Conservation (phyloP, 1,139 yeast species). For the Zygoascus meyerae region DNA sequence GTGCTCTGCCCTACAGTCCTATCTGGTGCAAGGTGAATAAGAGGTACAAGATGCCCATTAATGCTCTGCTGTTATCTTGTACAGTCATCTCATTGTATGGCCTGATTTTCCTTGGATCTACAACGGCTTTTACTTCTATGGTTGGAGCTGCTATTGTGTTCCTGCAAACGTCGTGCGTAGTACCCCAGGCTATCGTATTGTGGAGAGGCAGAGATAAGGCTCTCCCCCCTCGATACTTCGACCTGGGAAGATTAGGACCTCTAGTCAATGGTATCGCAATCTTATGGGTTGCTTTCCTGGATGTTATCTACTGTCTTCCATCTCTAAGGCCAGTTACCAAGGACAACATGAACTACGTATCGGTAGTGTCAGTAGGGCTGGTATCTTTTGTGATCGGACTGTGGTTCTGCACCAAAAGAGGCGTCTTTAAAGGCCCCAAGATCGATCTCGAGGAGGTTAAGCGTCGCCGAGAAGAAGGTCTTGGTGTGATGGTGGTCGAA, state of each 20-base stretch:
- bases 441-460: slow-evolving; percentile 7
- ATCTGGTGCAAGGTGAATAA: slow-evolving; percentile 13
- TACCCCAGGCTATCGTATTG: slow-evolving; percentile 8
- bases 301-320: slow-evolving; percentile 65
- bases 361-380: slow-evolving; percentile 38
- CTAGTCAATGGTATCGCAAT: slow-evolving; percentile 54
- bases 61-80: slow-evolving; percentile 7
- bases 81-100: slow-evolving; percentile 7
- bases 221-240: slow-evolving; percentile 32
- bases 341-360: slow-evolving; percentile 68
- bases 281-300: slow-evolving; percentile 56
- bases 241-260: slow-evolving; percentile 58
- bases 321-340: slow-evolving; percentile 62
- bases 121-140: slow-evolving; percentile 10
- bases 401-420: slow-evolving; percentile 12
- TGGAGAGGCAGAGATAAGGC: slow-evolving; percentile 8
- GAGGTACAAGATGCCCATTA: slow-evolving; percentile 8
- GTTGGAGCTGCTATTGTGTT: slow-evolving; percentile 10
- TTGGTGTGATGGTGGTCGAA: slow-evolving; percentile 1
- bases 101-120: slow-evolving; percentile 10
- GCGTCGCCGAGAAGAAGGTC: slow-evolving; percentile 3
- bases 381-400: slow-evolving; percentile 11
- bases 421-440: slow-evolving; percentile 8
- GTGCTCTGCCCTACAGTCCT: slow-evolving; percentile 35
- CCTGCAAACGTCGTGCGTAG: slow-evolving; percentile 6